A percentile compares a stretch with the other conserved stretches of the same genome.
phyloP scores from a whole-genome alignment of 768 basidiomycete species.

The Amanita thiersii region DNA sequence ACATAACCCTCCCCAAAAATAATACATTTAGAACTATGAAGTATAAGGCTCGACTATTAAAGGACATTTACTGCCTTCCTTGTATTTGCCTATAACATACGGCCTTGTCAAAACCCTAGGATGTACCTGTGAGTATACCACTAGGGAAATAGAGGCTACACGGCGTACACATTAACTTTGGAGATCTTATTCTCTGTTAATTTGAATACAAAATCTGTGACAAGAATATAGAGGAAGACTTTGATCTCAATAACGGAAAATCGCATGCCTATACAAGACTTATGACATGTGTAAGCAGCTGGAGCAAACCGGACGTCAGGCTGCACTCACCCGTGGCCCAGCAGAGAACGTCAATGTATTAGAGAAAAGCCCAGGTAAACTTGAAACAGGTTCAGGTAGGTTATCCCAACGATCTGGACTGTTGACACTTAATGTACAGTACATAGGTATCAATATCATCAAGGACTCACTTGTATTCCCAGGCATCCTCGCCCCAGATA shows the following conservation, averaged over 20 bases:
- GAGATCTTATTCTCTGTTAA: conserved; percentile 43
- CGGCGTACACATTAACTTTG: conserved; percentile 55
- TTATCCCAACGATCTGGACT: conserved; percentile 81
- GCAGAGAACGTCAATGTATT: conserved; percentile 73
- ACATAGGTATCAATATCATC: neutral
- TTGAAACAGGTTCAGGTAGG: conserved; percentile 59
- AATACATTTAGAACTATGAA: no score
- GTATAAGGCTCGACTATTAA: conserved; percentile 38
- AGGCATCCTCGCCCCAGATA: conserved; percentile 77
- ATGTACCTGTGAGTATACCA: neutral
- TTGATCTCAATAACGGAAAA: conserved; percentile 85
- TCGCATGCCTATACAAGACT: conserved; percentile 80
- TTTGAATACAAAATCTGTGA: conserved; percentile 60
- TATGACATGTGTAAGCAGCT: conserved; percentile 5
- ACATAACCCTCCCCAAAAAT: neutral
- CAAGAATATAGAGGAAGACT: conserved; percentile 59
- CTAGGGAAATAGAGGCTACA: neutral
- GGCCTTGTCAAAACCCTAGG: conserved; percentile 58
- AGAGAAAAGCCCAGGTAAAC: conserved; percentile 64
- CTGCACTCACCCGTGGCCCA: conserved; percentile 61
- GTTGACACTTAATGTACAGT: neutral
- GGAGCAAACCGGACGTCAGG: conserved; percentile 1
- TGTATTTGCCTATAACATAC: conserved; percentile 44
- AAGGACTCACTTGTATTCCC: conserved; percentile 63
- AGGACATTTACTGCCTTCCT: conserved; percentile 57